phyloP scores from a whole-genome alignment of 345 rosid genomes.

The Linum usitatissimum region DNA sequence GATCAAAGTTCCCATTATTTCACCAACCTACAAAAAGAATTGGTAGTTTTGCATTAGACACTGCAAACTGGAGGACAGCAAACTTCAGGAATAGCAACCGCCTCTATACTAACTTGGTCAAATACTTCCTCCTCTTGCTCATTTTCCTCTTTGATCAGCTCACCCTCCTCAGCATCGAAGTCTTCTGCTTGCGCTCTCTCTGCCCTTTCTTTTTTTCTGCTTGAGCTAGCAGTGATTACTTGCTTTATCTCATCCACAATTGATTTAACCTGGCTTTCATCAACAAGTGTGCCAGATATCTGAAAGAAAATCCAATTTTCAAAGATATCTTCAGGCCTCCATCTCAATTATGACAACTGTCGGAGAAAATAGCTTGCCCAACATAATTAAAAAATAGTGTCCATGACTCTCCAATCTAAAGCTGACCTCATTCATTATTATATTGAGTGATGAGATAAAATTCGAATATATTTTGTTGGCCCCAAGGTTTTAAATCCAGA shows the following conservation, averaged over 20 bases:
- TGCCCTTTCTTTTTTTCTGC: slow-evolving; percentile 84
- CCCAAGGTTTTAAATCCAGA: too few species aligned
- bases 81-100: neutral
- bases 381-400: neutral
- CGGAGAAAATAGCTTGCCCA: neutral
- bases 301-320: slow-evolving; percentile 23
- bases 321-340: neutral
- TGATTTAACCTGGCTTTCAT: slow-evolving; percentile 79
- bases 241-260: slow-evolving; percentile 86
- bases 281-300: slow-evolving; percentile 76
- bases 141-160: slow-evolving; percentile 95
- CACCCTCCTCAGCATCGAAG: slow-evolving; percentile 96
- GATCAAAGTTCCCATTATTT: slow-evolving; percentile 92
- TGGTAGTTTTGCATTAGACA: slow-evolving; percentile 1
- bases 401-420: neutral
- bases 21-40: slow-evolving; percentile 66
- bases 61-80: neutral
- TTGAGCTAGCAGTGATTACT: slow-evolving; percentile 92
- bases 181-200: slow-evolving; percentile 96
- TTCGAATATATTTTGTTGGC: neutral
- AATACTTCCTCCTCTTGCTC: slow-evolving; percentile 99
- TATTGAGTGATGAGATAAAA: neutral
- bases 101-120: slow-evolving; percentile 72
- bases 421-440: neutral
- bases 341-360: neutral